Evolutionary conservation across 768 basidiomycete genomes (phyloP), one percentile per base, ranked within the genome.

Genomic region (Boletus huronensis): DNA sequence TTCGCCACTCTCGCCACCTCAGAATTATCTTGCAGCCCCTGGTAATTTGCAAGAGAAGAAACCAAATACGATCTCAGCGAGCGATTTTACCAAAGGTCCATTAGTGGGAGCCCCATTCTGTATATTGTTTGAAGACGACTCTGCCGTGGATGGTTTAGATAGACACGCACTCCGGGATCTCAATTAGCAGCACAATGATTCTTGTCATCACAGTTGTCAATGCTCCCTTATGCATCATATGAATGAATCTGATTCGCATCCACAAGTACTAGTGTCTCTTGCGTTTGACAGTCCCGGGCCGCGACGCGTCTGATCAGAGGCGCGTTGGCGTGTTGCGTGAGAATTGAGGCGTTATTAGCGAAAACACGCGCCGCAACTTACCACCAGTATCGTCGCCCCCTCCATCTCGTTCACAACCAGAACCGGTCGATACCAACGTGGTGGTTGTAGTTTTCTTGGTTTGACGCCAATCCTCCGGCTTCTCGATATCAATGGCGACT

Each of bases 1-100:
- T n/a, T 77, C 80, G 1, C 83, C 84, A 2, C 73, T 86, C 35
- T 83, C 85, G 2, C 83, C 83, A 17, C 79, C 81, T 25, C 73
- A 79, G 52, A 72, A 76, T 29, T 80, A 83, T 55, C 57, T 70
- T 42, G 52, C 39, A 46, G 32, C 19, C 5, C 38, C 38, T 6
- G 52, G 49, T 17, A 25, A 44, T 13, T 32, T 55, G 1, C 47
- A 16, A 19, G 60, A 54, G 39, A 55, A 54, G 29, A 58, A n/a
- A 43, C 58, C 55, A 21, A 50, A 44, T 28, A 6, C 38, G 6
- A n/a, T 48, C 10, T 44, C 35, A 48, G 16, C 21, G 39, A 36
- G 40, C 16, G 34, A 58, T n/a, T n/a, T 44, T 17, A 21, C 44
- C 10, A 54, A 45, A 40, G 47, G 32, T 23, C 39, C 34, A 26